Base-by-base conservation (phyloP, 768 basidiomycete species). In the Rhodotorula babjevae region DNA sequence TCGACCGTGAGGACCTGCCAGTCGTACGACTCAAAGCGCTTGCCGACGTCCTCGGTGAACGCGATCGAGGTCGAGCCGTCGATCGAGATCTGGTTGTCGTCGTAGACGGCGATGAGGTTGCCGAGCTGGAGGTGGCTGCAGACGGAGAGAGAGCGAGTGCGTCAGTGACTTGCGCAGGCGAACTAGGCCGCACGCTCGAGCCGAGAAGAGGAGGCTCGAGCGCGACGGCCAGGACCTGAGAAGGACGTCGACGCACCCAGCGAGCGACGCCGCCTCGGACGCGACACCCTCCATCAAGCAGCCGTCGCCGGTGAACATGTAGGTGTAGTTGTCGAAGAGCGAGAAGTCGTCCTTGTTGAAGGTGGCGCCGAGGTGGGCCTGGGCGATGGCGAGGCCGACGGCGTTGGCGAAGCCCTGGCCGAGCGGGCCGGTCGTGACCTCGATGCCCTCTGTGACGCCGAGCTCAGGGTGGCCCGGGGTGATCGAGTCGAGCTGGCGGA, bases 11-110 rank as follows among this genome's bases (percentile, higher is more conserved):
- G 86, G 68, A 94, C 92, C 74, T 96, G 90, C 94, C 94, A 97
- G 66, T 91, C 92, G 82, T 96, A 96, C 4, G 94, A 81, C 80
- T 88, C 83, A 85, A 93, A 96, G 67, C 94, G 88, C 80, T 89
- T 87, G 77, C 86, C 87, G 67, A 95, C 92, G 78, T 96, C 87
- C 82, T 97, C 94, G 56, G 94, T 97, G 85, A 97, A 97, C 27
- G 94, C 90, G 68, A 89, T 85, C 68, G 87, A 87, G 75, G 93
- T 97, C 82, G 92, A 87, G 74, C 94, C 94, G 80, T 97, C 94
- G 78, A 97, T 96, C 74, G 94, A 92, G 81, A 97, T 97, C 81
- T 93, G 91, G 84, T 97, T 96, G 83, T 96, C 93, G 79, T 97
- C 94, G 82, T 94, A 96, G 79, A 96, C 85, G 69, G 90, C 91